Evolutionary conservation across 2,329 filamentous ascomycete species (phyloP).

Genomic region (Talaromyces sp.): DNA sequence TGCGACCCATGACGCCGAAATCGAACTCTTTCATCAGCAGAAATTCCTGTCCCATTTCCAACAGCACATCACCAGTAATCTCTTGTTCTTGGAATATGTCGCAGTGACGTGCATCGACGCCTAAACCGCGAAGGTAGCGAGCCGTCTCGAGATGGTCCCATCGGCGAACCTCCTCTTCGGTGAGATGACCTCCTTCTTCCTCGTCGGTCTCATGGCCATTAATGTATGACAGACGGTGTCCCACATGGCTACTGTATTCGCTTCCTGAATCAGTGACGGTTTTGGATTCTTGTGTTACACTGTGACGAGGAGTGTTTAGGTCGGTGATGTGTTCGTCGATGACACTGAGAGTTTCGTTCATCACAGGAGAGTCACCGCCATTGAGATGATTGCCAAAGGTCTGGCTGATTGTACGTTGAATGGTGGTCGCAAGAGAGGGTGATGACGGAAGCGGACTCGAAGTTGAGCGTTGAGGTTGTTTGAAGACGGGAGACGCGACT

Average conservation of each 20-base stretch:
- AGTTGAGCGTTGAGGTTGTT: conserved; percentile 31
- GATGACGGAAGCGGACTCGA: conserved; percentile 37
- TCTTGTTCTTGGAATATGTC: conserved; percentile 94
- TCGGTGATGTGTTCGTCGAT: conserved; percentile 97
- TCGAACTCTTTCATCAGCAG: conserved; percentile 95
- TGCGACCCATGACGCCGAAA: conserved; percentile 80
- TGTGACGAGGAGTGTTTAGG: conserved; percentile 62
- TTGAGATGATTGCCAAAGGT: conserved; percentile 50
- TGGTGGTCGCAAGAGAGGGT: conserved; percentile 33
- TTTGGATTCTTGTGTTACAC: conserved; percentile 49
- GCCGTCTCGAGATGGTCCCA: conserved; percentile 84
- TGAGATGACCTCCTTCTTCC: conserved; percentile 72
- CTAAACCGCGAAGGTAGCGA: conserved; percentile 78
- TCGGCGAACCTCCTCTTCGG: conserved; percentile 66
- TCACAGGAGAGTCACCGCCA: conserved; percentile 67
- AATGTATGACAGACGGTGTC: conserved; percentile 80
- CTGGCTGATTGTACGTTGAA: conserved; percentile 45
- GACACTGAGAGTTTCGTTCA: conserved; percentile 91
- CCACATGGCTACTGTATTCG: conserved; percentile 78
- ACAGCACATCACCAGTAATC: conserved; percentile 85
- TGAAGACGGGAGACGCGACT: conserved; percentile 20
- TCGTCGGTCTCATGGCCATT: conserved; percentile 94
- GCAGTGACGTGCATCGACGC: conserved; percentile 85
- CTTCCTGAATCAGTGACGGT: conserved; percentile 74
- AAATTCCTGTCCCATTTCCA: conserved; percentile 93